Conservation (phyloP, 2,329 filamentous ascomycete genomes). For the Fusarium papillatum region DNA sequence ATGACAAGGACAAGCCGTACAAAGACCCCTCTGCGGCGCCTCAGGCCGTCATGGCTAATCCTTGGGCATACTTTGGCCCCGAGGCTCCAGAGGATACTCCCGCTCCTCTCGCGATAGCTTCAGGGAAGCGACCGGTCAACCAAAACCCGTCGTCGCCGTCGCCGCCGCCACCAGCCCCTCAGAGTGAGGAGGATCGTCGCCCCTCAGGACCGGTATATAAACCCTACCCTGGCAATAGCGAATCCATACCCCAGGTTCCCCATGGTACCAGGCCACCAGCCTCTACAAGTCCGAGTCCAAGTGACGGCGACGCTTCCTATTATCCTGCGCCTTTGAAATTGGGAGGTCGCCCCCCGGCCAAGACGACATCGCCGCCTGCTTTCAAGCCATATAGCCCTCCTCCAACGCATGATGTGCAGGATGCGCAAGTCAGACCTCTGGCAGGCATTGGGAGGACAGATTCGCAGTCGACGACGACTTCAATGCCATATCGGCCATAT, state of each 20-base stretch:
- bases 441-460: slow-evolving; percentile 24
- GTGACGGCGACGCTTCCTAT: slow-evolving; percentile 14
- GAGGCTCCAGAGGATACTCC: slow-evolving; percentile 16
- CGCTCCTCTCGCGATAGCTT: slow-evolving; percentile 1
- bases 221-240: slow-evolving; percentile 29
- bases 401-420: slow-evolving; percentile 19
- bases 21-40: slow-evolving; percentile 3
- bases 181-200: slow-evolving; percentile 10
- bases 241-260: slow-evolving; percentile 25
- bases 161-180: not conserved
- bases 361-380: slow-evolving; percentile 33
- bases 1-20: slow-evolving; percentile 13
- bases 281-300: slow-evolving; percentile 25
- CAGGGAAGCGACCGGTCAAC: not conserved
- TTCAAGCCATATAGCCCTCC: slow-evolving; percentile 49
- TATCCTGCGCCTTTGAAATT: slow-evolving; percentile 47
- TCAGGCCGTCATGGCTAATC: slow-evolving; percentile 43
- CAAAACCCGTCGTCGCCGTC: not conserved
- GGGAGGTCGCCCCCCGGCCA: slow-evolving; percentile 39
- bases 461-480: slow-evolving; percentile 37
- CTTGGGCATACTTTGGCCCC: slow-evolving; percentile 51
- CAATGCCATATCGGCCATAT: slow-evolving; percentile 47
- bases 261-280: slow-evolving; percentile 28
- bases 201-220: slow-evolving; percentile 27
- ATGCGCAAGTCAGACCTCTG: slow-evolving; percentile 21